phyloP scores from a whole-genome alignment of 2,329 filamentous ascomycete species.

The Massarina eburnea region DNA sequence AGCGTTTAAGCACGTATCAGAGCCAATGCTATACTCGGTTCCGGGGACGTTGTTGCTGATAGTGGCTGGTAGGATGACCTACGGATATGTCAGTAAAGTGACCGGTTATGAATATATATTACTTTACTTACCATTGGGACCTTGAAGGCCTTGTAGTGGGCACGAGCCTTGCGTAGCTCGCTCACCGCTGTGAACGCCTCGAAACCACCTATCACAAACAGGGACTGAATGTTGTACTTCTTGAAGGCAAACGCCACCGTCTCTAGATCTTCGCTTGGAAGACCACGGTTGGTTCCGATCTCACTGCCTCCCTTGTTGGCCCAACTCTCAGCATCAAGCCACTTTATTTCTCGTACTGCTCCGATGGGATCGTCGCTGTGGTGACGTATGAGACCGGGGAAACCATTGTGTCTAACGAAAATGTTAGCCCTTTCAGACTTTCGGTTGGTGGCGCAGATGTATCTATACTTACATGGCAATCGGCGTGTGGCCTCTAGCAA shows the following conservation, averaged over 20 bases:
- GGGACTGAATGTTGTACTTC: constrained; percentile 83
- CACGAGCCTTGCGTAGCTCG: constrained; percentile 78
- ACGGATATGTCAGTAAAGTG: constrained; percentile 38
- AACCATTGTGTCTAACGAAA: constrained; percentile 75
- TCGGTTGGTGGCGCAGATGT: background rate
- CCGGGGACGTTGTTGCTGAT: constrained; percentile 98
- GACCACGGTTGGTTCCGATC: constrained; percentile 94
- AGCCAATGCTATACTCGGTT: constrained; percentile 90
- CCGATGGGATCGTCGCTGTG: constrained; percentile 80
- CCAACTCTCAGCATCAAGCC: constrained; percentile 95
- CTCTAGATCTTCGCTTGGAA: constrained; percentile 85
- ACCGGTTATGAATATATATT: constrained; percentile 55
- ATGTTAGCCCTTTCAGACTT: background rate
- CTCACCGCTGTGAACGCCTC: constrained; percentile 93
- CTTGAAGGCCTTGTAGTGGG: constrained; percentile 79
- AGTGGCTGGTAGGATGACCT: constrained; percentile 87
- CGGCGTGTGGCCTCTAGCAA: constrained; percentile 88
- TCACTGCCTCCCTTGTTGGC: constrained; percentile 88
- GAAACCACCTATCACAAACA: constrained; percentile 93
- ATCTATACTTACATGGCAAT: constrained; percentile 63
- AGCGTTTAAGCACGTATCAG: constrained; percentile 94
- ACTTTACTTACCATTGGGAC: constrained; percentile 69
- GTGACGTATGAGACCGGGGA: constrained; percentile 89
- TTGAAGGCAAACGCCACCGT: constrained; percentile 80
- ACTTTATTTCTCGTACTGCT: constrained; percentile 81